phyloP scores from a whole-genome alignment of 495 filamentous ascomycete genomes.

The Melanomma pulvis-pyrius region DNA sequence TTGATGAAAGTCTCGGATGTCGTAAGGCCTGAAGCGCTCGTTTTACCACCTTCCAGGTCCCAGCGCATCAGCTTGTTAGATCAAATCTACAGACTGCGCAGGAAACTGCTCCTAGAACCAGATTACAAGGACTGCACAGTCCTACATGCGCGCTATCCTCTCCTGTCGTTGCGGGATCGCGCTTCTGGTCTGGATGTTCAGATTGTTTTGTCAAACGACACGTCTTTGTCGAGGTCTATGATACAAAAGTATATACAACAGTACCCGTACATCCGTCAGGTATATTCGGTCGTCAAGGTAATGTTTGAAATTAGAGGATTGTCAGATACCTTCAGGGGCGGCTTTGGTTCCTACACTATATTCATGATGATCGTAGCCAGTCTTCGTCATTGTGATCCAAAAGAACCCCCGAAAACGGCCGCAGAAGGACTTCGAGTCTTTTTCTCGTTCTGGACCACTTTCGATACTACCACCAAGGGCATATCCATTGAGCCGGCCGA shows the following conservation, averaged over 20 bases:
- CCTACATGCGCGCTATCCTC: conserved; percentile 33
- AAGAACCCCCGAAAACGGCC: conserved; percentile 25
- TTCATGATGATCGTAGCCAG: conserved; percentile 61
- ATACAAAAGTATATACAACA: conserved; percentile 53
- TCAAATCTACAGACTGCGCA: not conserved
- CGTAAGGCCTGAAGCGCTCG: not conserved
- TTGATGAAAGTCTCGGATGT: conserved; percentile 18
- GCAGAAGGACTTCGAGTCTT: conserved; percentile 37
- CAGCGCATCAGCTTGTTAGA: not conserved
- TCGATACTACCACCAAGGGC: conserved; percentile 52
- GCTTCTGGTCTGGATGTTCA: conserved; percentile 55
- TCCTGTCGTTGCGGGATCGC: conserved; percentile 46
- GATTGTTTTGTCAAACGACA: conserved; percentile 48
- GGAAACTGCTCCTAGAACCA: not conserved
- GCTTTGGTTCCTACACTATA: conserved; percentile 55
- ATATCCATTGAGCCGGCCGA: conserved; percentile 56
- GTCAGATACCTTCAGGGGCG: conserved; percentile 49
- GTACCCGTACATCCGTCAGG: conserved; percentile 52
- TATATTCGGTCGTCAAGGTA: conserved; percentile 54
- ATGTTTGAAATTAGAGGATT: conserved; percentile 55
- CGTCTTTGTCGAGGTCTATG: conserved; percentile 46
- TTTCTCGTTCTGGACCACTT: conserved; percentile 52
- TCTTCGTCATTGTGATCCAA: conserved; percentile 43
- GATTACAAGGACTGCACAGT: not conserved
- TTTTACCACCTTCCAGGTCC: not conserved